These are phyloP conservation scores for Puccinia horiana DNA, from an alignment of 1,284 basidiomycete genomes.

Conservation along the genomic window DNA sequence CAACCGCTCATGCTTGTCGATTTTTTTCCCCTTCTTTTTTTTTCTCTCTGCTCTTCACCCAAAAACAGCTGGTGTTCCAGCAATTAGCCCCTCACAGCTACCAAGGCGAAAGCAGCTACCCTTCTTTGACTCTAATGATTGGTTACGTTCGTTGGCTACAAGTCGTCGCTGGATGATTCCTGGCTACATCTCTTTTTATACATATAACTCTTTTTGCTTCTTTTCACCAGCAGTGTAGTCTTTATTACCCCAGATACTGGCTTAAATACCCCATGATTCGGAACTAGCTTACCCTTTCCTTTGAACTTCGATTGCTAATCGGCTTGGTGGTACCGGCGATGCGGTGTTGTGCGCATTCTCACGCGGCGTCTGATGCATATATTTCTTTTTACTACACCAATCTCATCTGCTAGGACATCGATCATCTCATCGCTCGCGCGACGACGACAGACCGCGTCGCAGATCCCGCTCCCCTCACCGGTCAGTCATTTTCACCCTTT, in stretches of 20 bases:
- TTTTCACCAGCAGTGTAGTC: not conserved
- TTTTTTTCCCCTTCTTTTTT: conserved; percentile 13
- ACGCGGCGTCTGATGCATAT: conserved; percentile 13
- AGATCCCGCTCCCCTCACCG: conserved; percentile 46
- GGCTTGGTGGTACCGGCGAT: conserved; percentile 3
- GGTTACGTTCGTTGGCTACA: conserved; percentile 2
- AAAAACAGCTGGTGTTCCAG: not conserved
- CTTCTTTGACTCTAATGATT: not conserved
- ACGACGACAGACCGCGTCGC: conserved; percentile 40
- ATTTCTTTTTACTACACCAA: not conserved
- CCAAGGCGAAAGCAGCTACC: not conserved
- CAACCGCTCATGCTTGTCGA: conserved; percentile 15
- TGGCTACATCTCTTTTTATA: not conserved
- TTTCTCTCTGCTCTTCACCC: not conserved
- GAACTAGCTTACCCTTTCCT: not conserved
- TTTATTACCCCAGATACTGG: not conserved
- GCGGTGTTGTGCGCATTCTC: not conserved
- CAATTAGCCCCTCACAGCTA: conserved; percentile 3
- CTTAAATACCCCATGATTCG: not conserved
- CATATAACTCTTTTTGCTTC: not conserved
- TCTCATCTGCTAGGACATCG: conserved; percentile 37
- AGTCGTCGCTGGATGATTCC: not conserved
- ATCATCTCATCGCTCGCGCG: conserved; percentile 44
- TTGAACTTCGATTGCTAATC: not conserved
- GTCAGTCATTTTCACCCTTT: conserved; percentile 15